phyloP scores from a whole-genome alignment of 1,284 basidiomycete species.

The Mycena sp. region DNA sequence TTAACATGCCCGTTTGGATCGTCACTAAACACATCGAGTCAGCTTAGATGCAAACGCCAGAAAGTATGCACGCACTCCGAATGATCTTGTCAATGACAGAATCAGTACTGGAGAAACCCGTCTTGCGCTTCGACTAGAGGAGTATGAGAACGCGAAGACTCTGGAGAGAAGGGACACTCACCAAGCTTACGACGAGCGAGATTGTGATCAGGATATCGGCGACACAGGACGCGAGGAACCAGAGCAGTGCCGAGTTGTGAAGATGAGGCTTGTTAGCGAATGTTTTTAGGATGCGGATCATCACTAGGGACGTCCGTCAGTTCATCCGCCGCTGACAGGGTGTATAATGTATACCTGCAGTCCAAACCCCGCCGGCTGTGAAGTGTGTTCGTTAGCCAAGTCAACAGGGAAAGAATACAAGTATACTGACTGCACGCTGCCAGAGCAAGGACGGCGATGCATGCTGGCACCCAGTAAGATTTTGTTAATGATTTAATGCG shows the following conservation, averaged over 20 bases:
- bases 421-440: slow-evolving; percentile 48
- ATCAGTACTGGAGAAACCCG: slow-evolving; percentile 54
- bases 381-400: not conserved
- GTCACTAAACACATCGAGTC: slow-evolving; percentile 47
- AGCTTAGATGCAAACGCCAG: not conserved
- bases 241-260: slow-evolving; percentile 53
- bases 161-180: slow-evolving; percentile 33
- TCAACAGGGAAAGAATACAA: not conserved
- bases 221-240: slow-evolving; percentile 56
- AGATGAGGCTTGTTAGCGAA: slow-evolving; percentile 54
- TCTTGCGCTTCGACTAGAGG: slow-evolving; percentile 50
- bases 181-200: slow-evolving; percentile 54
- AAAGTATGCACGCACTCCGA: slow-evolving; percentile 44
- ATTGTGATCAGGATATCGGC: slow-evolving; percentile 58
- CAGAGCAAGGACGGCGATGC: slow-evolving; percentile 50
- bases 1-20: slow-evolving; percentile 58
- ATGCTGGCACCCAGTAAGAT: slow-evolving; percentile 45
- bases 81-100: slow-evolving; percentile 57
- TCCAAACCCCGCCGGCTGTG: slow-evolving; percentile 57
- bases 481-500: slow-evolving; percentile 55
- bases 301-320: slow-evolving; percentile 1
- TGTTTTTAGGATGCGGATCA: slow-evolving; percentile 38
- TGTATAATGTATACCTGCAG: slow-evolving; percentile 44
- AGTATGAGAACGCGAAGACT: not conserved
- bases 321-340: not conserved